phyloP scores from a whole-genome alignment of 106 monocot species.

The Dendrobium chrysotoxum region DNA sequence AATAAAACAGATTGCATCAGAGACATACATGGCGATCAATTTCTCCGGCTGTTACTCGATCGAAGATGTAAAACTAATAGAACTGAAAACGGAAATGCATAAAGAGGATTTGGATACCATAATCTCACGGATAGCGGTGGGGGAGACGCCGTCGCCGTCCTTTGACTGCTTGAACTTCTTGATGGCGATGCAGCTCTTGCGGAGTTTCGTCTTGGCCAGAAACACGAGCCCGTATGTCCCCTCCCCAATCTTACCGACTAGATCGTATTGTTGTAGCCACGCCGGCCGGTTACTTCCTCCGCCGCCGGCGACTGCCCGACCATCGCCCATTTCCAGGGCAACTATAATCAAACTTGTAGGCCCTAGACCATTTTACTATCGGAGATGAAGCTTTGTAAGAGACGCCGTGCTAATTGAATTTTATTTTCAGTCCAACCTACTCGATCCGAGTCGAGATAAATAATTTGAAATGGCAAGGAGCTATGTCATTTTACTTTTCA shows the following conservation, averaged over 20 bases:
- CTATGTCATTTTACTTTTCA: too few species aligned
- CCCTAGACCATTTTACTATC: too few species aligned
- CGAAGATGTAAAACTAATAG: not conserved
- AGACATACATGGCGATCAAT: not conserved
- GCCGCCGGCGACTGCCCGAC: constrained; percentile 9
- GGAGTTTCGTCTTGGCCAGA: constrained; percentile 64
- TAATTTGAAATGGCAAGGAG: too few species aligned
- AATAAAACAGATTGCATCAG: not conserved
- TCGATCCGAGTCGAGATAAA: too few species aligned
- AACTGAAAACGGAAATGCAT: not conserved
- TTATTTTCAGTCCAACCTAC: too few species aligned
- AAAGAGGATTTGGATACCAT: constrained; percentile 44
- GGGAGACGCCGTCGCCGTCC: constrained; percentile 97
- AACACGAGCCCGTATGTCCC: constrained; percentile 98
- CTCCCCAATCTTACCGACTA: constrained; percentile 97
- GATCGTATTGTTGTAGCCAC: constrained; percentile 94
- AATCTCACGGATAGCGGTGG: constrained; percentile 98
- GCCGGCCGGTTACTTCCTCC: constrained; percentile 51
- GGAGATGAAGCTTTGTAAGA: too few species aligned
- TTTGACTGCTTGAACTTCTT: constrained; percentile 99
- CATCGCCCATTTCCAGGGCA: not conserved
- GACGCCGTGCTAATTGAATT: too few species aligned
- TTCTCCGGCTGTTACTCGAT: not conserved
- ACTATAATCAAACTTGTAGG: too few species aligned
- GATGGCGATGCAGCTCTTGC: constrained; percentile 76